These are phyloP conservation scores for Amaranthus hypochondriacus DNA, from an alignment of 148 eudicot genomes.

Conservation along the genomic window DNA sequence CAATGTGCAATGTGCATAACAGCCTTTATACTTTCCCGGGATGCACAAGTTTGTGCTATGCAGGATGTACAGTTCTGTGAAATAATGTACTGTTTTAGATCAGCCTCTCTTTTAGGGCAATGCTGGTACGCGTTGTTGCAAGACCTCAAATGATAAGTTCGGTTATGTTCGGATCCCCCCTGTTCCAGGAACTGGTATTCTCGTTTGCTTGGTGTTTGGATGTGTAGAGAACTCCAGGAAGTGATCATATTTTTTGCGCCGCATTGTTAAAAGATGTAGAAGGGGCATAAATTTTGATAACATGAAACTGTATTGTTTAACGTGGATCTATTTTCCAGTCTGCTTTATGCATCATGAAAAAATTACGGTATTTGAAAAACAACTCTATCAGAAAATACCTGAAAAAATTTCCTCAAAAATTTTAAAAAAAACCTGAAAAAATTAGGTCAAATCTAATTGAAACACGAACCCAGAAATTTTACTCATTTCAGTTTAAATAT, in stretches of 20 bases:
- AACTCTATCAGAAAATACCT: too few relatives aligned
- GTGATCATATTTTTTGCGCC: slow-evolving; percentile 1
- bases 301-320: neutral
- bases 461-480: too few relatives aligned
- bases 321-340: neutral
- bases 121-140: slow-evolving; percentile 7
- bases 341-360: too few relatives aligned
- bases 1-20: slow-evolving; percentile 36
- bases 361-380: too few relatives aligned
- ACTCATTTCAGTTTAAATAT: too few relatives aligned
- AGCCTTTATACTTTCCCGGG: slow-evolving; percentile 18
- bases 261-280: neutral
- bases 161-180: neutral
- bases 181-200: slow-evolving; percentile 8
- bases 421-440: too few relatives aligned
- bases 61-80: slow-evolving; percentile 24
- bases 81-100: slow-evolving; percentile 16
- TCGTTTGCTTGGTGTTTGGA: slow-evolving; percentile 2
- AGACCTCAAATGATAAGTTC: neutral
- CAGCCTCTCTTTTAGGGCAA: neutral
- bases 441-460: too few relatives aligned
- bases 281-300: slow-evolving; percentile 6
- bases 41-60: slow-evolving; percentile 24
- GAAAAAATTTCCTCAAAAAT: too few relatives aligned
- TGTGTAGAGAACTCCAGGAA: neutral